Evolutionary conservation across 164 flowering plant species (phyloP).

Genomic region (Dillenia suffruticosa): DNA sequence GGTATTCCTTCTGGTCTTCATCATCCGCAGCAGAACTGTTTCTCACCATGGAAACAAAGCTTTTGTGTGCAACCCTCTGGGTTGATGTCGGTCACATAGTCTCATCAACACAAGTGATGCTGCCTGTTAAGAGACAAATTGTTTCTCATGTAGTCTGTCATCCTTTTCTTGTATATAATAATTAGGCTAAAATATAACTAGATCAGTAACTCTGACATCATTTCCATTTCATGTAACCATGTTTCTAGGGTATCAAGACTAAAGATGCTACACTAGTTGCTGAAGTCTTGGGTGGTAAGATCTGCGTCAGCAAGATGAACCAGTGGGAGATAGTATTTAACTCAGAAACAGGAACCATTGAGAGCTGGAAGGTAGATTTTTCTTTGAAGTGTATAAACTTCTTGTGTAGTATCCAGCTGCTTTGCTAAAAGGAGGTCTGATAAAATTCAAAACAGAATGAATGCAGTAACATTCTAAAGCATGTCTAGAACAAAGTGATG

Average conservation of each 20-base stretch:
- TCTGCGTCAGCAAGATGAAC: conserved; percentile 42
- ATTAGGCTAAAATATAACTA: not conserved
- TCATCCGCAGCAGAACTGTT: conserved; percentile 54
- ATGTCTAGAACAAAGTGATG: too few relatives aligned
- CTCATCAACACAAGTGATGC: conserved; percentile 62
- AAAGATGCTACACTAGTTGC: conserved; percentile 27
- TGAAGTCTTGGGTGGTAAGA: conserved; percentile 42
- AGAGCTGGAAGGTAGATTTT: conserved; percentile 82
- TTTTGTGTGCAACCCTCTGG: conserved; percentile 65
- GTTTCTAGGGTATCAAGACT: conserved; percentile 49
- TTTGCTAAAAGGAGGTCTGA: too few relatives aligned
- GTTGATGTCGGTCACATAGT: conserved; percentile 76
- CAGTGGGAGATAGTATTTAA: conserved; percentile 68
- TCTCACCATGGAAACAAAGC: conserved; percentile 59
- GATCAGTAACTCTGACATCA: not conserved
- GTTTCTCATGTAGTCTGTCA: conserved; percentile 46
- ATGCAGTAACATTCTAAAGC: too few relatives aligned
- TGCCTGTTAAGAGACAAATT: conserved; percentile 48
- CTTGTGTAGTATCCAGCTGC: not conserved
- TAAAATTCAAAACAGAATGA: too few relatives aligned
- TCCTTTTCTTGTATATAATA: not conserved
- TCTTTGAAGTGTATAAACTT: conserved; percentile 1
- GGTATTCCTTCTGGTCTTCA: conserved; percentile 57
- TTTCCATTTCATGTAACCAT: conserved; percentile 3
- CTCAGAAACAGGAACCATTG: conserved; percentile 56